These are phyloP conservation scores for Pleurostoma richardsiae DNA, from an alignment of 2,329 filamentous ascomycete species.

Conservation along the genomic window DNA sequence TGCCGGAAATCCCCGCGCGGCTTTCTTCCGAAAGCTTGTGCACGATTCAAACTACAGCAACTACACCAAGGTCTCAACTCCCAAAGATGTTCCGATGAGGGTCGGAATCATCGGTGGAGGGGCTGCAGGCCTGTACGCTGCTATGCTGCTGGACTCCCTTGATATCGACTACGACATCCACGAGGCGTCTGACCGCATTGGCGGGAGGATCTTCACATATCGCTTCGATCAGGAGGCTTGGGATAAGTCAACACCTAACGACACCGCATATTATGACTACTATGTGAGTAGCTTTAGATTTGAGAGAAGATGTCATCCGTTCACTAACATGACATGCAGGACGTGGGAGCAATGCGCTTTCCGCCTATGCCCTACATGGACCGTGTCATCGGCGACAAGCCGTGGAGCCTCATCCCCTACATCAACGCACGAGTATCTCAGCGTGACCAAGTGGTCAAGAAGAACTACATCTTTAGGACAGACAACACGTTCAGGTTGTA, in stretches of 20 bases:
- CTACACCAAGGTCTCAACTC: constrained; percentile 6
- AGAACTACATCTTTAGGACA: constrained; percentile 12
- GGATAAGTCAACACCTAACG: constrained; percentile 11
- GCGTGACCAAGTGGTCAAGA: constrained; percentile 9
- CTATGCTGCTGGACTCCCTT: constrained; percentile 23
- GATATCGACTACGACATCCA: constrained; percentile 30
- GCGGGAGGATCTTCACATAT: constrained; percentile 30
- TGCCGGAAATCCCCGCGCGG: constrained; percentile 11
- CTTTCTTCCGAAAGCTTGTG: constrained; percentile 11
- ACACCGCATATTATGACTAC: constrained; percentile 21
- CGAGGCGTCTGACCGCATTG: constrained; percentile 24
- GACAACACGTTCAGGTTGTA: constrained; percentile 13
- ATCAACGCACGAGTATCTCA: constrained; percentile 10
- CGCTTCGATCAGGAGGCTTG: constrained; percentile 18
- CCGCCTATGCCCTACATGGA: constrained; percentile 25
- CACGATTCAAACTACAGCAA: constrained; percentile 9
- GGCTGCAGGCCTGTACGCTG: constrained; percentile 27
- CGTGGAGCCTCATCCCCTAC: constrained; percentile 15
- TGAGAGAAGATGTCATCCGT: too few species aligned
- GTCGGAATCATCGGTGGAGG: constrained; percentile 32
- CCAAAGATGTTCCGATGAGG: constrained; percentile 11
- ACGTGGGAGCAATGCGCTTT: constrained; percentile 35
- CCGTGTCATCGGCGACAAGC: constrained; percentile 12
- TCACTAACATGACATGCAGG: constrained; percentile 11
- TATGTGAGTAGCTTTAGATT: constrained; percentile 12